Percentiles rank a stretch among this genome's conserved stretches.
These are phyloP conservation scores for Novymonas esmeraldas DNA, from an alignment of 208 protist species.

Conservation along the genomic window DNA sequence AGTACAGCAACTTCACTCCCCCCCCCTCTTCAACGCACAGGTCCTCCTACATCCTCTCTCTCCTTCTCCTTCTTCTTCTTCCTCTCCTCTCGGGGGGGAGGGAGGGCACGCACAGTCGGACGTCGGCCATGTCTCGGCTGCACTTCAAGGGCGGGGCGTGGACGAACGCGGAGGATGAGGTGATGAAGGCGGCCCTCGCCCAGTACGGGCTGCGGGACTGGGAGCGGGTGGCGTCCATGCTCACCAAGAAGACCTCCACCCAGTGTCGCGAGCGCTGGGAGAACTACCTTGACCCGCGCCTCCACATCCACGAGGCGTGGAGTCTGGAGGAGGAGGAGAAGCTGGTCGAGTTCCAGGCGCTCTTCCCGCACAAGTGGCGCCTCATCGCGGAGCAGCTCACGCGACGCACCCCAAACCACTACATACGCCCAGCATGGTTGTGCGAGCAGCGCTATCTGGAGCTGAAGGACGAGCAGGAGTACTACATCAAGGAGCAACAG, in stretches of 20 bases:
- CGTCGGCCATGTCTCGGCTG: constrained; percentile 78
- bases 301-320: constrained; percentile 99
- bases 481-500: constrained; percentile 57
- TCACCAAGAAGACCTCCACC: constrained; percentile 98
- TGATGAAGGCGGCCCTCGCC: constrained; percentile 99
- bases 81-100: neutral
- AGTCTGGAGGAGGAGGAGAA: constrained; percentile 99
- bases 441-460: constrained; percentile 99
- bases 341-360: constrained; percentile 98
- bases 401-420: constrained; percentile 47
- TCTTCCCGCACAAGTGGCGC: constrained; percentile 99
- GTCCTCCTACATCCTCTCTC: too few species aligned
- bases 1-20: neutral
- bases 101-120: neutral
- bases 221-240: constrained; percentile 98
- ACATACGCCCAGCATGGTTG: constrained; percentile 97
- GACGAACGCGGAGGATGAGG: constrained; percentile 99
- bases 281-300: constrained; percentile 99
- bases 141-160: constrained; percentile 98
- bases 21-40: neutral
- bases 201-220: constrained; percentile 99
- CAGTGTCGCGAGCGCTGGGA: constrained; percentile 99
- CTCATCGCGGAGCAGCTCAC: constrained; percentile 96
- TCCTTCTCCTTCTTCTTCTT: neutral
- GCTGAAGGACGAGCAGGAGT: constrained; percentile 93